Conservation (phyloP, 176 grass and related monocot species). For the Avena eriantha region DNA sequence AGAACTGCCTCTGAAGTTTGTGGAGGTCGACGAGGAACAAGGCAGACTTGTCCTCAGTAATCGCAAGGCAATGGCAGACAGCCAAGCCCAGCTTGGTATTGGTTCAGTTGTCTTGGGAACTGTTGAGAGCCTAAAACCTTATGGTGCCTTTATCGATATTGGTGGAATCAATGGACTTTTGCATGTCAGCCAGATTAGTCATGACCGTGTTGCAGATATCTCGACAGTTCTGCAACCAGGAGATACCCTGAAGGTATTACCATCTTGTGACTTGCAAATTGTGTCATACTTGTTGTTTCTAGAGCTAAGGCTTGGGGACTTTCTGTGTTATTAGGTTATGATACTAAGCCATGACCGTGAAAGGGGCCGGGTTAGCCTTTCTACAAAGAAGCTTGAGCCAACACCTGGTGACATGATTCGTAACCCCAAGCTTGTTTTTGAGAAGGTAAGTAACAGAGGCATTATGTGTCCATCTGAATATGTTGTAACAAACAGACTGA, state of each 20-base stretch:
- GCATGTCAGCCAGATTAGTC: conserved; percentile 99
- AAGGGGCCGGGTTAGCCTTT: conserved; percentile 94
- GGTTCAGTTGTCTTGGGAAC: conserved; percentile 92
- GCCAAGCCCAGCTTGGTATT: conserved; percentile 94
- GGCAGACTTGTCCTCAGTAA: conserved; percentile 94
- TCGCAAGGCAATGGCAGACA: conserved; percentile 95
- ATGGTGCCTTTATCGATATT: conserved; percentile 92
- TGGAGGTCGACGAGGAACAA: conserved; percentile 95
- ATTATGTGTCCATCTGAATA: conserved; percentile 8
- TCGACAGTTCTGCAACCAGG: conserved; percentile 94
- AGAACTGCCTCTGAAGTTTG: conserved; percentile 85
- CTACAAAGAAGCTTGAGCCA: conserved; percentile 95
- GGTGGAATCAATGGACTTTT: conserved; percentile 97
- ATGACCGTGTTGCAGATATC: conserved; percentile 89
- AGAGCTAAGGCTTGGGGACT: conserved; percentile 16
- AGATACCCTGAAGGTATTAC: conserved; percentile 87
- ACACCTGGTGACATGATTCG: conserved; percentile 98
- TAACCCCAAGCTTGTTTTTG: conserved; percentile 91
- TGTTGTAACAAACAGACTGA: conserved; percentile 19
- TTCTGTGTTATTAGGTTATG: conserved; percentile 69
- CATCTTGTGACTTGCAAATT: conserved; percentile 17
- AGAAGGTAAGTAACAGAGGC: conserved; percentile 58
- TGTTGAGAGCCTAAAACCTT: conserved; percentile 95
- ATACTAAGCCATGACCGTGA: conserved; percentile 95
- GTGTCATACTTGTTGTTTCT: conserved; percentile 8